Conservation (phyloP, 768 basidiomycete genomes). For the Punctularia strigosozonata region DNA sequence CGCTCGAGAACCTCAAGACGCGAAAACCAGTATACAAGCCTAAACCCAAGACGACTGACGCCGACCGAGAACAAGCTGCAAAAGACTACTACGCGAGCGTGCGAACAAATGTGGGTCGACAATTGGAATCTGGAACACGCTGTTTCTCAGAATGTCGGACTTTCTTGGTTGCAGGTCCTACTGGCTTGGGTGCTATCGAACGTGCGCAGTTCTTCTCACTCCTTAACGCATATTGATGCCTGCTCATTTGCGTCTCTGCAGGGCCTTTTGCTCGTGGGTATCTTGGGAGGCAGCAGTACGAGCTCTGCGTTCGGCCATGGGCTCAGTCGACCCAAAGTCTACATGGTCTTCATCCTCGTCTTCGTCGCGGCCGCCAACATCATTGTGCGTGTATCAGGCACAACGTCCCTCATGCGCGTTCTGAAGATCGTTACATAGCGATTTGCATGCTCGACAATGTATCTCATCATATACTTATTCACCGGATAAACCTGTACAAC, state of each 20-base stretch:
- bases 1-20: slow-evolving; percentile 58
- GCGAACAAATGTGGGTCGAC: slow-evolving; percentile 54
- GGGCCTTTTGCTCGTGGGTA: slow-evolving; percentile 59
- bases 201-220: slow-evolving; percentile 27
- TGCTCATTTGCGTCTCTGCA: slow-evolving; percentile 14
- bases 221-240: not conserved
- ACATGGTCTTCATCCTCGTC: slow-evolving; percentile 69
- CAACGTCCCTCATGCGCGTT: slow-evolving; percentile 16
- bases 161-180: slow-evolving; percentile 32
- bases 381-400: slow-evolving; percentile 27
- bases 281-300: slow-evolving; percentile 50
- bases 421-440: slow-evolving; percentile 23
- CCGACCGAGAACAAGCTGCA: slow-evolving; percentile 62
- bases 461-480: slow-evolving; percentile 36
- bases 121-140: slow-evolving; percentile 7
- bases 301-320: slow-evolving; percentile 48
- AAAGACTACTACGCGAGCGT: slow-evolving; percentile 86
- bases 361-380: slow-evolving; percentile 74
- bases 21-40: slow-evolving; percentile 32
- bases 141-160: slow-evolving; percentile 4
- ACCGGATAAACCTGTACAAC: slow-evolving; percentile 25
- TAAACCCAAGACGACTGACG: slow-evolving; percentile 22
- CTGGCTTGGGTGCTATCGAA: slow-evolving; percentile 80
- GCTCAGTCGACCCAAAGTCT: slow-evolving; percentile 52
- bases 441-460: slow-evolving; percentile 47